Evolutionary conservation across 768 basidiomycete genomes (phyloP), one percentile per base, ranked within the genome.

Genomic region (Lanmaoa rubissima): DNA sequence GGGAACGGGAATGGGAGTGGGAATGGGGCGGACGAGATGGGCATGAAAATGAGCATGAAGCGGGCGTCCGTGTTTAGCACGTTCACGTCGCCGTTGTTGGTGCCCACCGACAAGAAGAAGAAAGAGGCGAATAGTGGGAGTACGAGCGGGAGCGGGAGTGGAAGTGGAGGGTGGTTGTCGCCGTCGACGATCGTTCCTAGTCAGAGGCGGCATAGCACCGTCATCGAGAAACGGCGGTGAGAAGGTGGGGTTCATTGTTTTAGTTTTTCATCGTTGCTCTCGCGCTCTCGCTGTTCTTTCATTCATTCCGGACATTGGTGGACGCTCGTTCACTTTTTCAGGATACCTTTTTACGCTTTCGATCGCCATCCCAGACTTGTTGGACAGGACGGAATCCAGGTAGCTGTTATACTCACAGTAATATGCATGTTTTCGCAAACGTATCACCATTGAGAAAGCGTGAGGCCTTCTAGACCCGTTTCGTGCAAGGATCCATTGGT

Each of bases 31-130:
- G 62, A 63, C 39, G 62, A 63, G 54, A 54, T 61, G 63, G 62
- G 63, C 3, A 14, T 51, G 48, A 34, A 35, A 2, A 21, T 48
- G 36, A 19, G 5, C 14, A 28, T 19, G 76, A 68, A 66, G 9
- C 57, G 51, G 26, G 54, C 42, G 36, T 67, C 65, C 10, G 38
- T 59, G 65, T 60, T 67, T 2, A 56, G 45, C 46, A 6, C 52
- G 10, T 26, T 56, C 17, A 8, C 54, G n/a, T 53, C 61, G 36
- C 50, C 60, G 24, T 9, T 38, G 56, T 11, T 35, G 41, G 36
- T 32, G 7, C 49, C 64, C 6, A 12, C n/a, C 3, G 57, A 62
- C n/a, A 51, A 49, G 35, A 10, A 12, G 19, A 55, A 51, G 43
- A 51, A 45, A 17, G 28, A 16, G 13, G 32, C 21, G 38, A 50